Conservation (phyloP, 768 basidiomycete species). For the Hygrocybe punicea region DNA sequence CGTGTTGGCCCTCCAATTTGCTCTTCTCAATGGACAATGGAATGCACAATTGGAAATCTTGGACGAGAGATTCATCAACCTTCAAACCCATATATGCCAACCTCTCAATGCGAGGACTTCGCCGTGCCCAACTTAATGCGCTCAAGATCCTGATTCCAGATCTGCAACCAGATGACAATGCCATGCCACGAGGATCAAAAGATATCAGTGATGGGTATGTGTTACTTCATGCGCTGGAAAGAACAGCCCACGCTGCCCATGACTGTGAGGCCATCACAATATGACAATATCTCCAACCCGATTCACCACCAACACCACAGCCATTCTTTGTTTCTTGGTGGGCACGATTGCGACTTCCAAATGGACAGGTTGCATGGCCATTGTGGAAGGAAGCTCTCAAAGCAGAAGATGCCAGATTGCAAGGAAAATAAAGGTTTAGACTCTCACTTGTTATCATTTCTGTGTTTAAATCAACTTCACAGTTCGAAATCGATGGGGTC, state of each 20-base stretch:
- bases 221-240: slow-evolving; percentile 4
- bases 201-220: not conserved
- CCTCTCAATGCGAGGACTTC: slow-evolving; percentile 13
- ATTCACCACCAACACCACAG: too few relatives aligned
- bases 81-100: slow-evolving; percentile 21
- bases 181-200: slow-evolving; percentile 2
- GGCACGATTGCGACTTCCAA: too few relatives aligned
- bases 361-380: slow-evolving; percentile 21
- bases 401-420: not conserved
- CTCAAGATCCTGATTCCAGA: slow-evolving; percentile 3
- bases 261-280: not conserved
- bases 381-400: slow-evolving; percentile 16
- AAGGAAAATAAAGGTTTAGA: not conserved
- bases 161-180: slow-evolving; percentile 23
- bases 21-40: slow-evolving; percentile 19
- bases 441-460: too few relatives aligned
- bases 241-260: not conserved
- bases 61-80: slow-evolving; percentile 16
- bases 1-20: slow-evolving; percentile 13
- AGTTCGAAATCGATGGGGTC: too few relatives aligned
- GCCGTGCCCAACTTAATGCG: slow-evolving; percentile 1
- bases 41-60: slow-evolving; percentile 18
- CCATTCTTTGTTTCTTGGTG: not conserved
- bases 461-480: not conserved
- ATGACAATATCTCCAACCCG: not conserved